Conservation (phyloP, 805 yeast species). For the Hagleromyces aurorensis region DNA sequence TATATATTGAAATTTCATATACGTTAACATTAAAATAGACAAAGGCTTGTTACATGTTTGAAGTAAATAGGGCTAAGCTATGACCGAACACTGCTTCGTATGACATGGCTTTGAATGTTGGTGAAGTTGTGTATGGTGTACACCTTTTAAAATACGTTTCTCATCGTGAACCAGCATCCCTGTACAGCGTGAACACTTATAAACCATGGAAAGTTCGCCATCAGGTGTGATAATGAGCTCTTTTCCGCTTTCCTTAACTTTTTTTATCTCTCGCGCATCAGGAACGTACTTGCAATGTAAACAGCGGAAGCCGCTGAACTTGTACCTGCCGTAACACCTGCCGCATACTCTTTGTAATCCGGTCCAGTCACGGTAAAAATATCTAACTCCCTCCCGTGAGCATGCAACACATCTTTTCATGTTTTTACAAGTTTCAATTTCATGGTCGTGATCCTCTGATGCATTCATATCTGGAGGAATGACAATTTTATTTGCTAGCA, state of each 20-base stretch:
- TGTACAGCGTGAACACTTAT: too few species aligned
- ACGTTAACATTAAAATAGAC: slow-evolving; percentile 1
- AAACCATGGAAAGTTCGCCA: too few species aligned
- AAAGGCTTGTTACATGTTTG: background rate
- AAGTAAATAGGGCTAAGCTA: background rate
- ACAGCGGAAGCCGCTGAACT: slow-evolving; percentile 21
- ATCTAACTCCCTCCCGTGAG: slow-evolving; percentile 17
- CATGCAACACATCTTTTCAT: slow-evolving; percentile 22
- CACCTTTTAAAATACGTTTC: too few species aligned
- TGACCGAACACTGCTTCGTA: background rate
- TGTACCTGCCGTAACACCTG: slow-evolving; percentile 22
- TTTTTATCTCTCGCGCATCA: slow-evolving; percentile 18
- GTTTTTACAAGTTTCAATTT: slow-evolving; percentile 11
- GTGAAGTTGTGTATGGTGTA: too few species aligned
- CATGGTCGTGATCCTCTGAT: slow-evolving; percentile 14
- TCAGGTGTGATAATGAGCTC: slow-evolving; percentile 11
- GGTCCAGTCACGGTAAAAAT: slow-evolving; percentile 23
- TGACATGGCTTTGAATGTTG: too few species aligned
- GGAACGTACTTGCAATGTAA: slow-evolving; percentile 21
- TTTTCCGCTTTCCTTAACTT: slow-evolving; percentile 12
- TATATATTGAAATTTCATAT: slow-evolving; percentile 5
- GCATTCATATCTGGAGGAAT: too few species aligned
- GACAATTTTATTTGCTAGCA: slow-evolving; percentile 21
- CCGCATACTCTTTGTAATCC: slow-evolving; percentile 21
- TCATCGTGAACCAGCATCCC: too few species aligned